phyloP scores from a whole-genome alignment of 805 yeast species.

The Schizosaccharomyces lindneri region DNA sequence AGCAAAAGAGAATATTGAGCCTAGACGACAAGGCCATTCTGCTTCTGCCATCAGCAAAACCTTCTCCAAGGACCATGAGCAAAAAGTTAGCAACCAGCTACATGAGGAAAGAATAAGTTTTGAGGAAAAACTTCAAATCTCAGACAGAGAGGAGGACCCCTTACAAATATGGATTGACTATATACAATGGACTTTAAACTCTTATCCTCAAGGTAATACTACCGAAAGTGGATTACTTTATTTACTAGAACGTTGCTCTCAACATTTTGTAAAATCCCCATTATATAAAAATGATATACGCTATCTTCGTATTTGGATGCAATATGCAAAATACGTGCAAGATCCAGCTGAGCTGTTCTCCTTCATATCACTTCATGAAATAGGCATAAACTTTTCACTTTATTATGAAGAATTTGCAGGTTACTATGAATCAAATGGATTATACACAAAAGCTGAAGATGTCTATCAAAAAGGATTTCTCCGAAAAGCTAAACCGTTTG shows the following conservation, averaged over 20 bases:
- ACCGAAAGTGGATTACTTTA: constrained; percentile 39
- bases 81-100: background rate
- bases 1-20: background rate
- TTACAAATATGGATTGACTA: constrained; percentile 48
- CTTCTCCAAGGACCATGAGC: background rate
- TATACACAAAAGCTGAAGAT: constrained; percentile 28
- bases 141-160: constrained; percentile 61
- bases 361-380: constrained; percentile 42
- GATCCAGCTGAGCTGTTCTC: constrained; percentile 46
- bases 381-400: constrained; percentile 40
- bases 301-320: constrained; percentile 58
- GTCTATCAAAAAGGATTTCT: constrained; percentile 35
- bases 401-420: constrained; percentile 64
- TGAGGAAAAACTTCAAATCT: constrained; percentile 22
- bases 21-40: background rate
- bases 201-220: constrained; percentile 34
- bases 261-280: constrained; percentile 22
- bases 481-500: constrained; percentile 38
- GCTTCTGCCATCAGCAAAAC: background rate
- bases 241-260: constrained; percentile 47
- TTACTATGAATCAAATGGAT: constrained; percentile 28
- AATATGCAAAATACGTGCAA: constrained; percentile 42
- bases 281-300: constrained; percentile 62
- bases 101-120: background rate
- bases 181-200: constrained; percentile 50